Evolutionary conservation across 176 grass and related monocot genomes (phyloP), one percentile per base, ranked within the genome.

Genomic region (Aegilops sharonensis): DNA sequence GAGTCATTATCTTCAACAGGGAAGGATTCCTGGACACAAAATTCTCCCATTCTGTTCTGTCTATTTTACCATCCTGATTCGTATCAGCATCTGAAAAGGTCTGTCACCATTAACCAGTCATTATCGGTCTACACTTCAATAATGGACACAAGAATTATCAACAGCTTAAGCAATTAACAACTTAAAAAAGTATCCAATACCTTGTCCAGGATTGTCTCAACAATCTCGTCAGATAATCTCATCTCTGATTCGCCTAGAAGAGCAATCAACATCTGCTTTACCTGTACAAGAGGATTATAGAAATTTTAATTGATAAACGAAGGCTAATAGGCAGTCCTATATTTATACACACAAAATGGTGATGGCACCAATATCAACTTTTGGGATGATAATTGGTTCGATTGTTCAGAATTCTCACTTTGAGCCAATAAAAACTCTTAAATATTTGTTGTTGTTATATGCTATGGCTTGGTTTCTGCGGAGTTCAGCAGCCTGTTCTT

Each of bases 1-100:
- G 90, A 85, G 93, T 98, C 97, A 98, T 98, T 73, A 98, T 95
- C 92, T 95, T 96, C 92, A 98, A 80, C 64, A 98, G 86, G 47
- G 97, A 95, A 80, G 97, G 93, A 87, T 95, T 96, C 78, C 83
- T 88, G 88, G 86, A 88, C 29, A 98, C 97, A 88, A 95, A 98
- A 78, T 85, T 91, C 66, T 92, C 87, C 97, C 97, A 98, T 57
- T 98, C 97, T 71, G 85, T 79, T 92, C 87, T 94, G 78, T 98
- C 94, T 91, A 98, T 98, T 90, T 91, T 98, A 45, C 94, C 97
- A 43, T 98, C 97, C 81, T 90, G 91, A 90, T 98, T 91, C 3
- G 72, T 77, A 91, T 98, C 97, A 79, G 92, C 97, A 67, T 98
- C 92, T 2, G 79, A 95, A 83, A 98, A 98, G 81, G 97, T 98